Percentiles rank a stretch among this genome's conserved stretches.
Evolutionary conservation across 768 basidiomycete genomes (phyloP).

Genomic region (Hygrocybe coccinea): DNA sequence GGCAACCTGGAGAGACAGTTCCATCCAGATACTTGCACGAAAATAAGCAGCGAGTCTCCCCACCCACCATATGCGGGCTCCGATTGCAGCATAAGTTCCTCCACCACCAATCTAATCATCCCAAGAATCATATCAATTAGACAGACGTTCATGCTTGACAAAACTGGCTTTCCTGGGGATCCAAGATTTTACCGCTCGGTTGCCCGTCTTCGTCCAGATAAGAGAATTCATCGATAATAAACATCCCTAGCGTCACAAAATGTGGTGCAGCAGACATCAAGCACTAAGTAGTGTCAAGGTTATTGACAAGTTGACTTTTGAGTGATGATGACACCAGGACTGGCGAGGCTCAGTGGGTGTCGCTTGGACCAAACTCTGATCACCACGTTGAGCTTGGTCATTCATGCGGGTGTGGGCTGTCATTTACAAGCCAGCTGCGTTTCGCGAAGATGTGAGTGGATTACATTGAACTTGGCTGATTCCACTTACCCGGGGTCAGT

Average conservation of each 20-base stretch:
- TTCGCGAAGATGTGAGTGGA: conserved; percentile 39
- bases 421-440: conserved; percentile 36
- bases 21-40: too few species aligned
- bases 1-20: conserved; percentile 50
- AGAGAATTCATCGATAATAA: conserved; percentile 82
- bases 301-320: too few species aligned
- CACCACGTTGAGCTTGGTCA: not conserved
- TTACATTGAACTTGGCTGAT: not conserved
- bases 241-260: conserved; percentile 79
- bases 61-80: conserved; percentile 76
- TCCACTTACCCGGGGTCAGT: conserved; percentile 35
- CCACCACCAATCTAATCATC: conserved; percentile 75
- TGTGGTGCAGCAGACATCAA: conserved; percentile 20
- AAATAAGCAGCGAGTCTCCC: not conserved
- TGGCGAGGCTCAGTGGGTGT: too few species aligned
- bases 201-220: conserved; percentile 54
- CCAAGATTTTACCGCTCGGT: conserved; percentile 41
- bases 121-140: too few species aligned
- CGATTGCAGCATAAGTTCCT: conserved; percentile 76
- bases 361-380: not conserved
- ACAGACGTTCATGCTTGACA: too few species aligned
- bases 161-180: conserved; percentile 51
- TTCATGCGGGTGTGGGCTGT: conserved; percentile 44
- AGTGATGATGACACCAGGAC: too few species aligned
- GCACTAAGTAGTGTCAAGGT: too few species aligned